Base-by-base conservation (phyloP, 371 early-diverging fungal species). In the Chytridium lagenaria region DNA sequence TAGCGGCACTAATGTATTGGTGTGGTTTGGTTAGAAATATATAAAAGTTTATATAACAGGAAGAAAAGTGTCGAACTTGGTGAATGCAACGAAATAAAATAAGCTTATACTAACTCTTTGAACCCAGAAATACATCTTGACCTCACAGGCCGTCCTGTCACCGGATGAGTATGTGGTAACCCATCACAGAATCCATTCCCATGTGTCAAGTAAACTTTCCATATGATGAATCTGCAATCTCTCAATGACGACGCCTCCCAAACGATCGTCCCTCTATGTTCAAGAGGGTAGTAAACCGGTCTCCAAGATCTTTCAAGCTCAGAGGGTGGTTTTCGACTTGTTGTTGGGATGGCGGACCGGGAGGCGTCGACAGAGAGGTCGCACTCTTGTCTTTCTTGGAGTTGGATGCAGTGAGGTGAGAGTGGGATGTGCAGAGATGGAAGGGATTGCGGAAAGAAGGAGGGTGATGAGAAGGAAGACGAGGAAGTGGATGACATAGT, bases 321-420 rank as follows among this genome's bases (percentile, higher is more conserved):
- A 5, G 57, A 55, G 7, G 57, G 57, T 23, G 57, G 57, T 55
- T 55, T 55, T 30, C 57, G 7, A 23, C 57, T 55, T 19, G 57
- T 55, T 26, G 57, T 55, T 26, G 57, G 57, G 57, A 55, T 55
- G 26, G 57, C 57, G 7, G 57, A 55, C 66, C 72, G n/a, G 22
- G 72, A 30, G 7, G 7, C 19, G 12, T 44, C 44, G 7, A 19
- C 44, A 44, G 44, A 7, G 19, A 44, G 44, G 44, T 19, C 19
- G 44, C 44, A 19, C 44, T 19, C 44, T 44, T 44, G 44, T 7
- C 44, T 7, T 44, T 7, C 44, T 44, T 44, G 7, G 44, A 44
- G 44, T 44, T 44, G 44, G n/a, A n/a, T n/a, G n/a, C n/a, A n/a
- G n/a, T n/a, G n/a, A n/a, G n/a, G n/a, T n/a, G n/a, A n/a, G n/a